These are phyloP conservation scores for Calocybe cyanea DNA, from an alignment of 768 basidiomycete genomes.

Conservation along the genomic window DNA sequence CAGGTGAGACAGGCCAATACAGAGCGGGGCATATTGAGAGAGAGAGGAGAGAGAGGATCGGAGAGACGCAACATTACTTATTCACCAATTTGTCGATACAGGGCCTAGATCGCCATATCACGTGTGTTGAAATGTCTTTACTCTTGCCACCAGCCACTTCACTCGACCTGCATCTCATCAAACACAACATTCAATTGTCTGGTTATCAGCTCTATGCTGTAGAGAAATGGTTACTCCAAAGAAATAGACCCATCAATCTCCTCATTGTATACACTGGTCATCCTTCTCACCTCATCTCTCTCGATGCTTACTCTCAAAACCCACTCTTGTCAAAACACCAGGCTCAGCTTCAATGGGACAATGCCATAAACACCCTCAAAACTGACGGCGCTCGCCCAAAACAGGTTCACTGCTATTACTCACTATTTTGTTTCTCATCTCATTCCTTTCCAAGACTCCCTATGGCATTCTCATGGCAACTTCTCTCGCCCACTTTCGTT, in stretches of 20 bases:
- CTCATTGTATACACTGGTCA: constrained; percentile 79
- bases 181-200: constrained; percentile 26
- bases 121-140: not conserved
- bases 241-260: constrained; percentile 53
- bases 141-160: not conserved
- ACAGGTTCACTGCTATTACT: constrained; percentile 32
- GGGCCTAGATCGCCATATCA: constrained; percentile 16
- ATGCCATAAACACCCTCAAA: constrained; percentile 55
- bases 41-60: not conserved
- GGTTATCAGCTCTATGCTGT: constrained; percentile 86
- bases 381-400: constrained; percentile 73
- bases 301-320: constrained; percentile 40
- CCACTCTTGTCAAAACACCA: constrained; percentile 32
- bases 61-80: not conserved
- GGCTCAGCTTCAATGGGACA: constrained; percentile 55
- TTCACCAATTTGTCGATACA: constrained; percentile 5
- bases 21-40: constrained; percentile 11
- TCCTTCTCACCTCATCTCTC: constrained; percentile 60
- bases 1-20: constrained; percentile 32
- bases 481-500: constrained; percentile 83
- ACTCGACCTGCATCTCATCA: too few relatives aligned
- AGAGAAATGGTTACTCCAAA: constrained; percentile 81
- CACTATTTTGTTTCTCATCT: not conserved
- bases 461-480: constrained; percentile 75
- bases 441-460: constrained; percentile 39